Base-by-base conservation (phyloP, 768 basidiomycete genomes). In the Chalciporus pseudorubinellus region DNA sequence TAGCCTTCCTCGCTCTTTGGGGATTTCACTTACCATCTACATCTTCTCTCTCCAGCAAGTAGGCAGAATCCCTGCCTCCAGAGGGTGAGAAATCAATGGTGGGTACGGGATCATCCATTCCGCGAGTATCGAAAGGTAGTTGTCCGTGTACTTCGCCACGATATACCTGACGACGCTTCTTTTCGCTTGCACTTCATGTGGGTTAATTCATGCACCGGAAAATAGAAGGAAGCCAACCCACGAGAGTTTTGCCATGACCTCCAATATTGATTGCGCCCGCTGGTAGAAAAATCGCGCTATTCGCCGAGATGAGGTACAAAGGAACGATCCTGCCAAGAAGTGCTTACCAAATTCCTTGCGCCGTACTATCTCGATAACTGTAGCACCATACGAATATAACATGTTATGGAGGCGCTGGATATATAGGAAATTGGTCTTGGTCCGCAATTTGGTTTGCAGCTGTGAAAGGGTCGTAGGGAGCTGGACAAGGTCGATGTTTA, bases 341-440 rank as follows among this genome's bases (percentile, higher is more conserved):
- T 7, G 68, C 84, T 67, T 54, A 87, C 92, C 77, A 67, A 95
- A 97, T 64, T 95, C 92, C 59, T 91, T 91, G 48, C 95, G 77
- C 51, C 95, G 77, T 2, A 95, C 89, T 26, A 98, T 84, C 69
- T 98, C 95, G 16, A 94, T 79, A 9, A 97, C 79, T 0, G 93
- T 92, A 1, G 91, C 89, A 0, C 90, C 89, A 67, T 98, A 98
- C 0, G 91, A 92, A 62, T 92, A 94, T 1, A 95, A 68, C 82
- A 98, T 89, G 49, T 80, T 85, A 64, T 95, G 93, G 39, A 98
- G 73, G 16, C 95, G 79, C 44, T 87, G 82, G 13, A 98, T 87
- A 68, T 98, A 93, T n/a, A 87, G 78, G 64, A 98, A 98, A 52
- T 87, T 88, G 26, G 84, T 90, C 74, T 90, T 77, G 50, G 75